These are phyloP conservation scores for Mrakiaceae sp. DNA, from an alignment of 1,284 basidiomycete genomes.

Conservation along the genomic window DNA sequence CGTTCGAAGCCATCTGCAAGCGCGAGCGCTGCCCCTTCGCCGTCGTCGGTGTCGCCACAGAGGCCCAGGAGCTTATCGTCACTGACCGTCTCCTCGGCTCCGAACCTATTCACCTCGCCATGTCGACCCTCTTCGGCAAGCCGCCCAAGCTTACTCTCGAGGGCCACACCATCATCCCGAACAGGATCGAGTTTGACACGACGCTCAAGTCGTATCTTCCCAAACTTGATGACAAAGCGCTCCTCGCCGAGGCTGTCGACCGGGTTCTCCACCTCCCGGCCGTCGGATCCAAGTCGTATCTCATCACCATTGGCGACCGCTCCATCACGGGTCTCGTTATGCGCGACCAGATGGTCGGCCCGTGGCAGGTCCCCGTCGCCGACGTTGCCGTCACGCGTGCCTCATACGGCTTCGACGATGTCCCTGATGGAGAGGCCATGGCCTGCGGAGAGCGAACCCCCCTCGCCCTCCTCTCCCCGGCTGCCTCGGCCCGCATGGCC, in stretches of 20 bases:
- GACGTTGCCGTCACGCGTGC: slow-evolving; percentile 93
- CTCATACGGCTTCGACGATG: slow-evolving; percentile 77
- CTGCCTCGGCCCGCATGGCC: slow-evolving; percentile 89
- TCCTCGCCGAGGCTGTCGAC: slow-evolving; percentile 51
- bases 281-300: slow-evolving; percentile 90
- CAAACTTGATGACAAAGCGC: slow-evolving; percentile 26
- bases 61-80: slow-evolving; percentile 71
- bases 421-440: slow-evolving; percentile 85
- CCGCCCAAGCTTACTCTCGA: slow-evolving; percentile 81
- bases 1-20: slow-evolving; percentile 66
- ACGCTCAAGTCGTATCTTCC: slow-evolving; percentile 55
- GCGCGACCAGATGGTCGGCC: slow-evolving; percentile 97
- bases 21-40: slow-evolving; percentile 83
- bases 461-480: slow-evolving; percentile 71
- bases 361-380: slow-evolving; percentile 95
- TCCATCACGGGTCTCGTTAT: slow-evolving; percentile 88
- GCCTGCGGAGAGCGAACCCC: slow-evolving; percentile 95
- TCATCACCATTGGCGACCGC: slow-evolving; percentile 96
- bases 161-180: slow-evolving; percentile 47
- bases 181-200: slow-evolving; percentile 56
- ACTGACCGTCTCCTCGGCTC: slow-evolving; percentile 71
- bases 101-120: slow-evolving; percentile 78
- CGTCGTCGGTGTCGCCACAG: slow-evolving; percentile 76
- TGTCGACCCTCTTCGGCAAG: slow-evolving; percentile 95
- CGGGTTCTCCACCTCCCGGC: slow-evolving; percentile 83